phyloP scores from a whole-genome alignment of 768 basidiomycete species.

The Postia placenta region DNA sequence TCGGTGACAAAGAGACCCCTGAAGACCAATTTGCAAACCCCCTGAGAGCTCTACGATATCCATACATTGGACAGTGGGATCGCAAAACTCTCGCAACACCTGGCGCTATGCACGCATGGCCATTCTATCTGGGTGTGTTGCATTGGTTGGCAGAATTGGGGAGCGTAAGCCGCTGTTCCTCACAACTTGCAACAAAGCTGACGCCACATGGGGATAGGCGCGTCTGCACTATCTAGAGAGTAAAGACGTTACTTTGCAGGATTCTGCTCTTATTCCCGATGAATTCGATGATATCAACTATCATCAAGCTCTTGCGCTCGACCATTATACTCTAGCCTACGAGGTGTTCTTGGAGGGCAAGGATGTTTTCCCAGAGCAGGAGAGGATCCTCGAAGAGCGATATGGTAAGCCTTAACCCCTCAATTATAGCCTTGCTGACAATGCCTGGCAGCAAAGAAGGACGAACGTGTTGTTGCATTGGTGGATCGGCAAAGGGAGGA shows the following conservation, averaged over 20 bases:
- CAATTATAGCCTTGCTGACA: slow-evolving; percentile 3
- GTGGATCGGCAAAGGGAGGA: slow-evolving; percentile 50
- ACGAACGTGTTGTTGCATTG: slow-evolving; percentile 59
- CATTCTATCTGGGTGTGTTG: slow-evolving; percentile 75
- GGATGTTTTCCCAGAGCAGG: slow-evolving; percentile 66
- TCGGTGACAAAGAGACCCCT: slow-evolving; percentile 45
- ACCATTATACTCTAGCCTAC: slow-evolving; percentile 66
- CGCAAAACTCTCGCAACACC: slow-evolving; percentile 85
- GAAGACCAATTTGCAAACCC: slow-evolving; percentile 83
- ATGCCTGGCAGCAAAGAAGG: slow-evolving; percentile 50
- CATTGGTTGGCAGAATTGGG: slow-evolving; percentile 90
- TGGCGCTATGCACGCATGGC: slow-evolving; percentile 92
- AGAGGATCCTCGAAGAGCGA: slow-evolving; percentile 63
- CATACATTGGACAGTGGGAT: slow-evolving; percentile 71
- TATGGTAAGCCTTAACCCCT: slow-evolving; percentile 52
- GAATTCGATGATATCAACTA: slow-evolving; percentile 73
- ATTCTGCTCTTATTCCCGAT: slow-evolving; percentile 53
- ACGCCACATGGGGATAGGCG: slow-evolving; percentile 15
- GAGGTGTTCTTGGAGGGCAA: slow-evolving; percentile 58
- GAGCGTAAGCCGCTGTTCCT: slow-evolving; percentile 49
- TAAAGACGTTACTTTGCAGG: slow-evolving; percentile 63
- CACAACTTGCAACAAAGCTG: background rate
- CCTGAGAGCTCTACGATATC: slow-evolving; percentile 75
- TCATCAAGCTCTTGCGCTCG: slow-evolving; percentile 72
- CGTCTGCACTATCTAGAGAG: slow-evolving; percentile 47